Evolutionary conservation across 805 yeast genomes (phyloP), one percentile per base, ranked within the genome.

Genomic region (Ogataea minuta): DNA sequence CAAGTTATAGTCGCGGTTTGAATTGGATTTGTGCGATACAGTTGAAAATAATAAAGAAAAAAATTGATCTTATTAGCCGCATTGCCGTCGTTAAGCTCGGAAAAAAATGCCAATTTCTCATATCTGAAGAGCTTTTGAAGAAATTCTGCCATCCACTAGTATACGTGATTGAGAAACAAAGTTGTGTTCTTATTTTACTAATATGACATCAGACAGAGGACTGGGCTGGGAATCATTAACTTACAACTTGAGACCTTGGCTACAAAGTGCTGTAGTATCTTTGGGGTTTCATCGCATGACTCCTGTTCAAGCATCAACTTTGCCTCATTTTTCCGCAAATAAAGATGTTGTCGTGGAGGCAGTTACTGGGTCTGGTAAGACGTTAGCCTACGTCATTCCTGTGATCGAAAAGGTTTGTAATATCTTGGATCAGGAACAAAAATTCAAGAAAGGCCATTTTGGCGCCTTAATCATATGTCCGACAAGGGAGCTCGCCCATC

Each of bases 281-380:
- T 57, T 83, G 45, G 96, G 95, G 2, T 90, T 75, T 57, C 74
- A 76, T 2, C 59, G 76, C 9, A 88, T 91, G 96, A 93, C 99
- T 0, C 96, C 99, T 0, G 99, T 93, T 0, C 99, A 93, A 59
- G 98, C 99, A 0, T 78, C 97, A 0, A 81, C 95, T 0, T 84
- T 93, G 34, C 99, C 99, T 0, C 66, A 90, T 44, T 76, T 93
- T 48, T 63, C 82, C 15, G 79, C 79, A 13, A 84, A 89, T 56
- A 91, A 91, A 55, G 99, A 93, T 63, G 96, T 93, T 3, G 93
- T 93, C 7, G 98, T 89, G 1, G 97, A 93, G 59, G 95, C 97
- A 0, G 96, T 88, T 1, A 93, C 99, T 0, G 99, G 99, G 0
- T 89, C 97, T 0, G 99, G 99, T n/a, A 93, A 93, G 59, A 93